Evolutionary conservation across 345 rosid genomes (phyloP).

Genomic region (Eucalyptus virginea): DNA sequence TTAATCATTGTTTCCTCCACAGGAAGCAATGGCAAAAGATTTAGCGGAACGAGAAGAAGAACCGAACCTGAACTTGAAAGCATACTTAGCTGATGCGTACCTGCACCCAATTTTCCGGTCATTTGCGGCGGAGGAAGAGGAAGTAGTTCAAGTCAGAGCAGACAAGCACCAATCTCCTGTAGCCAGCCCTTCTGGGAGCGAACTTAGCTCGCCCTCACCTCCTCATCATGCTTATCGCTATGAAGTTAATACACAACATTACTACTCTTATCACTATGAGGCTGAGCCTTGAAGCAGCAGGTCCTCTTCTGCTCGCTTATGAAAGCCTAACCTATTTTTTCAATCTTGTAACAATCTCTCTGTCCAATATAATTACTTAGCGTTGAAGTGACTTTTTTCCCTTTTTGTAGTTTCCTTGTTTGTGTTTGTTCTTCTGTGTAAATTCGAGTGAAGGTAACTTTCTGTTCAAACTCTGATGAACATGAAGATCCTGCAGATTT

Average conservation of each 20-base stretch:
- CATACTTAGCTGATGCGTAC: slow-evolving; percentile 30
- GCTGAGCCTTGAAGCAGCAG: neutral
- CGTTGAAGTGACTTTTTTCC: neutral
- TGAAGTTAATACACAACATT: neutral
- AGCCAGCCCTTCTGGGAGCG: slow-evolving; percentile 20
- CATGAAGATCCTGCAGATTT: neutral
- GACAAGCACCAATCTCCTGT: neutral
- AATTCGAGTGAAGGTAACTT: neutral
- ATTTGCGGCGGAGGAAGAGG: slow-evolving; percentile 16
- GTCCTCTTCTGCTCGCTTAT: neutral
- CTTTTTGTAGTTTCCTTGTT: neutral
- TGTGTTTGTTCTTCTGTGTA: neutral
- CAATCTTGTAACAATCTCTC: neutral
- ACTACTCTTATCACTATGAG: neutral
- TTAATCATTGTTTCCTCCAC: neutral
- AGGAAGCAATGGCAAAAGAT: slow-evolving; percentile 44
- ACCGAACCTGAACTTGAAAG: slow-evolving; percentile 19
- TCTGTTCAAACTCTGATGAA: neutral
- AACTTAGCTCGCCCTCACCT: slow-evolving; percentile 51
- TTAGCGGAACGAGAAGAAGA: slow-evolving; percentile 10
- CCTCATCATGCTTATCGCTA: slow-evolving; percentile 12
- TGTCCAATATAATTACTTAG: neutral
- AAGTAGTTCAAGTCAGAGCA: neutral
- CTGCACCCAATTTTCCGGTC: slow-evolving; percentile 37
- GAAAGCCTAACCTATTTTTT: neutral